A percentile compares a stretch with the other conserved stretches of the same genome.
phyloP scores from a whole-genome alignment of 257 asterid genomes.

The Cynanchum wilfordii region DNA sequence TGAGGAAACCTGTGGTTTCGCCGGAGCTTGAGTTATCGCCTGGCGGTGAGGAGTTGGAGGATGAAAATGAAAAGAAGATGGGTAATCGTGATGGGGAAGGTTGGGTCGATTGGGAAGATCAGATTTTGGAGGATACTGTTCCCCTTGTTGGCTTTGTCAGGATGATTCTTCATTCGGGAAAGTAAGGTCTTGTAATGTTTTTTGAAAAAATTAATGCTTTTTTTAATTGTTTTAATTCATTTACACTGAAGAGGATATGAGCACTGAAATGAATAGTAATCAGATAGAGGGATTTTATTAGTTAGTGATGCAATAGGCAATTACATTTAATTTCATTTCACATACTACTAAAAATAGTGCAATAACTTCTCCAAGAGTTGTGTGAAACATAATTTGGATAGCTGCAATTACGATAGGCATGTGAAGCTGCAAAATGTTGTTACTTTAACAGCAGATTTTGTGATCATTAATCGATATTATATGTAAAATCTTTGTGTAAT shows the following conservation, averaged over 20 bases:
- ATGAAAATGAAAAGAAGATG: conserved; percentile 28
- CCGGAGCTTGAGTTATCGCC: conserved; percentile 21
- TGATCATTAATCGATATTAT: background rate
- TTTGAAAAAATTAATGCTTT: background rate
- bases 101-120: conserved; percentile 95
- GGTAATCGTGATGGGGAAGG: conserved; percentile 36
- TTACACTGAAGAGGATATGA: background rate
- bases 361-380: background rate
- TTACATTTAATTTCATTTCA: background rate
- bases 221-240: background rate
- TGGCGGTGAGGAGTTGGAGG: conserved; percentile 26
- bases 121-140: conserved; percentile 86
- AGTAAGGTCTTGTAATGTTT: conserved; percentile 34
- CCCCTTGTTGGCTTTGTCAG: conserved; percentile 85
- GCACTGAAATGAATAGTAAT: background rate
- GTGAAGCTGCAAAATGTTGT: background rate
- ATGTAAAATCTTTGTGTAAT: background rate
- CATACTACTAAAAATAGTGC: background rate
- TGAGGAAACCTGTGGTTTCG: conserved; percentile 62
- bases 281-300: background rate
- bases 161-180: conserved; percentile 89
- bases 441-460: background rate
- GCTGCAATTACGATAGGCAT: background rate
- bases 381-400: background rate
- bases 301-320: background rate